Percentiles rank a stretch among this genome's conserved stretches.
Evolutionary conservation across 192 early-diverging fungal genomes (phyloP).

Genomic region (Umbelopsis vinacea): DNA sequence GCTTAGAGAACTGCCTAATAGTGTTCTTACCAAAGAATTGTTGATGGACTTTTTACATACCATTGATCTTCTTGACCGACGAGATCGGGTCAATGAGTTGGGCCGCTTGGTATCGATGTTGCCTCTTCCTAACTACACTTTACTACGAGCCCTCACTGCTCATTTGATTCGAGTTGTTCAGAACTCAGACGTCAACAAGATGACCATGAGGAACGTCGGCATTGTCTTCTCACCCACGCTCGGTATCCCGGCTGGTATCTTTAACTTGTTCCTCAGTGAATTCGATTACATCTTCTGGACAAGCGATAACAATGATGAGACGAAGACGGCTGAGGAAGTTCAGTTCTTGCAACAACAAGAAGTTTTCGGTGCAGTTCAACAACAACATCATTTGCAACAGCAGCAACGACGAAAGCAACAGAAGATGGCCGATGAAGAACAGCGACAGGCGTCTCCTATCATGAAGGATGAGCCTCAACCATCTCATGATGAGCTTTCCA

Average conservation of each 20-base stretch:
- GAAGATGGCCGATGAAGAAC: background rate
- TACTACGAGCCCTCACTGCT: slow-evolving; percentile 83
- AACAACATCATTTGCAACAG: slow-evolving; percentile 26
- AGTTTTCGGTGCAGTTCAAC: slow-evolving; percentile 23
- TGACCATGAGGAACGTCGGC: slow-evolving; percentile 94
- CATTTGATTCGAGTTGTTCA: slow-evolving; percentile 92
- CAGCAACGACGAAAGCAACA: slow-evolving; percentile 24
- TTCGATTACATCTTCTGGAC: slow-evolving; percentile 87
- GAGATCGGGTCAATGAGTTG: slow-evolving; percentile 83
- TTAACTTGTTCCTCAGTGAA: slow-evolving; percentile 89
- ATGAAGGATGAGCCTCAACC: background rate
- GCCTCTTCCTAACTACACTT: slow-evolving; percentile 89
- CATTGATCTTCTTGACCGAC: slow-evolving; percentile 77
- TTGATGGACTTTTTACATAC: slow-evolving; percentile 83
- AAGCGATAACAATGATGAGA: slow-evolving; percentile 58
- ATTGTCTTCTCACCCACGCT: slow-evolving; percentile 97
- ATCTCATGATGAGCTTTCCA: background rate
- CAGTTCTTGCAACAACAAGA: slow-evolving; percentile 33
- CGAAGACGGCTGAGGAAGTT: slow-evolving; percentile 31
- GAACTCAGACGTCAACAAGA: slow-evolving; percentile 82
- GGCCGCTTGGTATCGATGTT: slow-evolving; percentile 75
- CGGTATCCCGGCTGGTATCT: slow-evolving; percentile 92
- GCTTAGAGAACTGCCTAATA: slow-evolving; percentile 86
- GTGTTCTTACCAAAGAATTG: slow-evolving; percentile 89
- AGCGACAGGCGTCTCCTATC: background rate